Base-by-base conservation (phyloP, 2,329 filamentous ascomycete genomes). In the Leptoxyphium fumago region DNA sequence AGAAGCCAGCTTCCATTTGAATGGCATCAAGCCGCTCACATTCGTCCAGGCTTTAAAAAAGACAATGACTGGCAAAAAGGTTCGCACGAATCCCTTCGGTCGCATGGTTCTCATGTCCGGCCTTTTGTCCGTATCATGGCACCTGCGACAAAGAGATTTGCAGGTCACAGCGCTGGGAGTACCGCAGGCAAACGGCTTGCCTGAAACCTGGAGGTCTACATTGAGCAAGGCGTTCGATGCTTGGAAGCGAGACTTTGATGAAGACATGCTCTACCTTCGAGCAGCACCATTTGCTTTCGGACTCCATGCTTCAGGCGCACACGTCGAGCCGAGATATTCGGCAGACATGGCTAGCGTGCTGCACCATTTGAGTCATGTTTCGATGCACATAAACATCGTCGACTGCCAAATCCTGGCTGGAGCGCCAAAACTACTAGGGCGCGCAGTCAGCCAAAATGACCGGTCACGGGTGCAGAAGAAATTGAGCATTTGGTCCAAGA, bases 371-470 rank as follows among this genome's bases (percentile, higher is more conserved):
- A 87, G 88, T 0, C 88, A 95, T 60, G 94, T 95, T 82, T 85
- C 85, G 2, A 93, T 91, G 73, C 86, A 94, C 57, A 85, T 93
- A n/a, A 87, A 94, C 58, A 84, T 94, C 43, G 84, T 91, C 10
- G 86, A 94, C 60, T 87, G 85, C 55, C 88, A 95, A 63, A 91
- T 94, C 51, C 94, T 88, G 60, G 88, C 87, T 5, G 78, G 86
- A 5, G 86, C 87, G 1, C 83, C 79, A 53, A 73, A 86, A 26
- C 71, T 94, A 3, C 75, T 94, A 3, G 87, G 87, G 14, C 78
- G 87, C 38, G 80, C 80, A 1, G 91, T 94, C 48, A 85, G 83
- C 1, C 70, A 76, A 2, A 79, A 84, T 49, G 88, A 94, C 61
- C 79, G 88, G 45, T 78, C 73, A 50, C 80, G 78, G 43, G 85